phyloP scores from a whole-genome alignment of 2,329 filamentous ascomycete genomes.

The Colletotrichum cordylinicola region DNA sequence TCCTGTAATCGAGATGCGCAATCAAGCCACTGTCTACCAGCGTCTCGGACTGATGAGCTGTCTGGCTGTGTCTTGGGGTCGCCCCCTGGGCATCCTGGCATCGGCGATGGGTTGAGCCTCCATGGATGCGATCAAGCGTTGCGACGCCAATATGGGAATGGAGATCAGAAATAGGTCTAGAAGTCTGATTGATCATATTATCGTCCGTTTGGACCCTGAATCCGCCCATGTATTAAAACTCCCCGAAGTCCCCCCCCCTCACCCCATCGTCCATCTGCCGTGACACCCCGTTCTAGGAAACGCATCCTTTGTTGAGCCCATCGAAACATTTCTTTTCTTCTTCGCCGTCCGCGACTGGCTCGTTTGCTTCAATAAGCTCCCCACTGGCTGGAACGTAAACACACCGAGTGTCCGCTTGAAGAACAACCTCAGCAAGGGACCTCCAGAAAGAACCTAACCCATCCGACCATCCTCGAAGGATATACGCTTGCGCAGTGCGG shows the following conservation, averaged over 20 bases:
- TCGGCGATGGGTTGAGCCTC: not conserved
- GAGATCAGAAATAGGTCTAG: not conserved
- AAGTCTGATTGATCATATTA: constrained; percentile 5
- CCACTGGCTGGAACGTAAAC: constrained; percentile 5
- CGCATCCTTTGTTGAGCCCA: not conserved
- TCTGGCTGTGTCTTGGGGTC: not conserved
- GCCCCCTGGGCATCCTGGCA: not conserved
- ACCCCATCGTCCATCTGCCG: not conserved
- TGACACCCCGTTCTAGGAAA: not conserved
- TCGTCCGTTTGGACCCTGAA: constrained; percentile 14
- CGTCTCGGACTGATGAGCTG: constrained; percentile 21
- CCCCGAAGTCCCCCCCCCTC: not conserved
- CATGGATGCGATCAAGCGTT: not conserved
- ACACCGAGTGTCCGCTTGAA: not conserved
- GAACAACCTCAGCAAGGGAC: not conserved
- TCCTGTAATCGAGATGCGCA: constrained; percentile 15
- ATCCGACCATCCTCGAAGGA: not conserved
- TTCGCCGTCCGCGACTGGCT: not conserved
- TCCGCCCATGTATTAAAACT: constrained; percentile 3
- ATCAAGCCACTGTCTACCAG: constrained; percentile 14
- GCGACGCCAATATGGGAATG: not conserved
- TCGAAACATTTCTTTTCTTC: not conserved
- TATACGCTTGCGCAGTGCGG: not conserved
- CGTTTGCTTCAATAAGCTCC: not conserved
- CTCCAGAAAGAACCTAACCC: not conserved